phyloP scores from a whole-genome alignment of 495 filamentous ascomycete genomes.

The Neurospora cerealis region DNA sequence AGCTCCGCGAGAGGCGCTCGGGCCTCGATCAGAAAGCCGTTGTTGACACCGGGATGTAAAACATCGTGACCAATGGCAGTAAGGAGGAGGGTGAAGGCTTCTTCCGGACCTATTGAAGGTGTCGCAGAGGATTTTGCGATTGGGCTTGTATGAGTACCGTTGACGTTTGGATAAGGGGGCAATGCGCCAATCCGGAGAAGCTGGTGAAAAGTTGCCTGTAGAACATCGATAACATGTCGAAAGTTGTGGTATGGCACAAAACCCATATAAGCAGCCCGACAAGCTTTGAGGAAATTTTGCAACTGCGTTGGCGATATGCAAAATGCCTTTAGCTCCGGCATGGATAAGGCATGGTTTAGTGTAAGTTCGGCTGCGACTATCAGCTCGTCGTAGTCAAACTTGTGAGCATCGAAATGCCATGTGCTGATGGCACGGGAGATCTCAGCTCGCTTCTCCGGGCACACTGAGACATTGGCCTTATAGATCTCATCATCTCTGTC shows the following conservation, averaged over 20 bases:
- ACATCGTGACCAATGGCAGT: conserved; percentile 97
- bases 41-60: conserved; percentile 96
- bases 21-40: conserved; percentile 84
- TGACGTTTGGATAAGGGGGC: conserved; percentile 48
- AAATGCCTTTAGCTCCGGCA: conserved; percentile 75
- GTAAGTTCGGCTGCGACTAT: conserved; percentile 70
- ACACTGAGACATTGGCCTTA: conserved; percentile 37
- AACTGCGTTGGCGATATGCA: conserved; percentile 55
- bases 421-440: conserved; percentile 61
- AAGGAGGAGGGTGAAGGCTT: conserved; percentile 80
- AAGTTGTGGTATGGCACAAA: conserved; percentile 99
- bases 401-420: conserved; percentile 85
- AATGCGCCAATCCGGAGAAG: conserved; percentile 73
- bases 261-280: conserved; percentile 79
- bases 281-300: conserved; percentile 69
- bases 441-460: conserved; percentile 45
- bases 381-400: conserved; percentile 81
- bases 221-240: conserved; percentile 89
- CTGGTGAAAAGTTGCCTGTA: conserved; percentile 89
- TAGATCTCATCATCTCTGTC: conserved; percentile 32
- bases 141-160: conserved; percentile 7
- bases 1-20: conserved; percentile 94
- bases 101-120: conserved; percentile 65
- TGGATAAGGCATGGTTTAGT: conserved; percentile 75
- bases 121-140: conserved; percentile 54